These are phyloP conservation scores for Paraphaeosphaeria sporulosa DNA, from an alignment of 2,329 filamentous ascomycete genomes.

Conservation along the genomic window DNA sequence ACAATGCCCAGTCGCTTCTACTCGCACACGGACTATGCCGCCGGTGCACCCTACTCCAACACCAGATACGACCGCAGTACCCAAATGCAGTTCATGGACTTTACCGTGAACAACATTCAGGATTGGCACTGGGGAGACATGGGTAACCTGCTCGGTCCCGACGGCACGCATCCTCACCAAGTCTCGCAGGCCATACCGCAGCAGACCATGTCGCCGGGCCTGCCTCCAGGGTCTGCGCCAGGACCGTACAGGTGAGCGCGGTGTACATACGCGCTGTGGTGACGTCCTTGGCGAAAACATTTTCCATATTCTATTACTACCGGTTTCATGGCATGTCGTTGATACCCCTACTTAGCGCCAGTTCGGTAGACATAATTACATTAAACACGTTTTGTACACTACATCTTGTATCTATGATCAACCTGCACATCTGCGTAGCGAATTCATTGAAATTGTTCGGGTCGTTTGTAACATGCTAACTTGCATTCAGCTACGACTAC, in stretches of 20 bases:
- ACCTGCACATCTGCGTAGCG: too few species aligned
- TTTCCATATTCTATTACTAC: too few species aligned
- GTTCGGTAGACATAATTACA: not conserved
- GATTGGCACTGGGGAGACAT: slow-evolving; percentile 48
- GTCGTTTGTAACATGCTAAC: too few species aligned
- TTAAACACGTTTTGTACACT: too few species aligned
- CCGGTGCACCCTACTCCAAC: slow-evolving; percentile 24
- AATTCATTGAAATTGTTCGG: too few species aligned
- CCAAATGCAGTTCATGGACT: slow-evolving; percentile 48
- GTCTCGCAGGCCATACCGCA: not conserved
- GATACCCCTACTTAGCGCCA: slow-evolving; percentile 3
- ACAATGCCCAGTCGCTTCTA: slow-evolving; percentile 32
- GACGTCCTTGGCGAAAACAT: not conserved
- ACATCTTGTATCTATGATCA: too few species aligned
- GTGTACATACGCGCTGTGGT: not conserved
- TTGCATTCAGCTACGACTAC: too few species aligned
- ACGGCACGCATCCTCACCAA: slow-evolving; percentile 15
- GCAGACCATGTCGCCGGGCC: not conserved
- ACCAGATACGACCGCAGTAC: slow-evolving; percentile 36
- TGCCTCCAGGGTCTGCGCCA: slow-evolving; percentile 2
- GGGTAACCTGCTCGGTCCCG: slow-evolving; percentile 35
- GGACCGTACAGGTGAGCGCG: not conserved
- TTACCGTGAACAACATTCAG: slow-evolving; percentile 44
- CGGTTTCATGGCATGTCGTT: slow-evolving; percentile 6
- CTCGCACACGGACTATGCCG: slow-evolving; percentile 26